These are phyloP conservation scores for Eleusine coracana DNA, from an alignment of 176 grass and related monocot species.

Conservation along the genomic window DNA sequence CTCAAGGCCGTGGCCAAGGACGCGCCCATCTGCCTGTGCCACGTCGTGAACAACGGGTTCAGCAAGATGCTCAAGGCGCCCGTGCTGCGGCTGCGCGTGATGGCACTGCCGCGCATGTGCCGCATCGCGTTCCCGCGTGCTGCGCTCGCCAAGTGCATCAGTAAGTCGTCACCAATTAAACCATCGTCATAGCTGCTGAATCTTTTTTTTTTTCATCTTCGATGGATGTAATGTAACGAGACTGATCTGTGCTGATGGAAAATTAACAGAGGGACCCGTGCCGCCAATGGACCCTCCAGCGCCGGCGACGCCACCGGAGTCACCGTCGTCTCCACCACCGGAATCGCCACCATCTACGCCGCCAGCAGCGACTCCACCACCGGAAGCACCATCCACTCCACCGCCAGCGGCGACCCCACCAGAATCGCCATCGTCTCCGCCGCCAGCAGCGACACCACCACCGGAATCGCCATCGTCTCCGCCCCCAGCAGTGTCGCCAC, in stretches of 20 bases:
- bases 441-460: too few species aligned
- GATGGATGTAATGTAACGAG: too few species aligned
- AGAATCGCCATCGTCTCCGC: too few species aligned
- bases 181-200: too few species aligned
- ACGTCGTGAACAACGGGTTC: neutral
- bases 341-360: too few species aligned
- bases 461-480: too few species aligned
- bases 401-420: too few species aligned
- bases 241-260: too few species aligned
- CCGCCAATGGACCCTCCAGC: neutral
- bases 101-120: neutral
- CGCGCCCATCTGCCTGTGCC: conserved; percentile 9
- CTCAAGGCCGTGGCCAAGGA: neutral
- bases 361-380: neutral
- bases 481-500: too few species aligned
- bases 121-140: neutral
- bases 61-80: neutral
- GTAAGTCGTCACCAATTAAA: neutral
- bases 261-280: neutral
- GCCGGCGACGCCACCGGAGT: neutral
- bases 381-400: neutral
- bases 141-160: neutral
- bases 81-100: neutral
- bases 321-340: neutral
- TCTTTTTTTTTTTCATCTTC: too few species aligned